Conservation (phyloP, 108 stramenopile genomes). For the Cyclostephanos invisitatus region DNA sequence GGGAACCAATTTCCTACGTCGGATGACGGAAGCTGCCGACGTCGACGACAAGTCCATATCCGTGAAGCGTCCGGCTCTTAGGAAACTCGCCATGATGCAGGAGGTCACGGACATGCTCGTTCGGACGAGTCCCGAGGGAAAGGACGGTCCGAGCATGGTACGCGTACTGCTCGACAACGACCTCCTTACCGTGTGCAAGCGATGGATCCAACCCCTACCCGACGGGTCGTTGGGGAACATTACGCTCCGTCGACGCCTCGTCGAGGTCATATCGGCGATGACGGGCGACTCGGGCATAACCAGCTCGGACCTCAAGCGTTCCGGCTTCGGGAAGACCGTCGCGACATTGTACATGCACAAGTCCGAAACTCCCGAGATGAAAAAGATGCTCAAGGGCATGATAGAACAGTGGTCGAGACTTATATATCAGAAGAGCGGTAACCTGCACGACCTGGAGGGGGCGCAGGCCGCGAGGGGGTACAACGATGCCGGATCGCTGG, state of each 20-base stretch:
- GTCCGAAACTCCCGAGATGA: slow-evolving; percentile 82
- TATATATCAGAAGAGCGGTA: slow-evolving; percentile 91
- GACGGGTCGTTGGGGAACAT: slow-evolving; percentile 82
- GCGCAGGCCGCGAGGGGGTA: slow-evolving; percentile 61
- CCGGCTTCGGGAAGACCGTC: slow-evolving; percentile 82
- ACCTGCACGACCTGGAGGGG: slow-evolving; percentile 81
- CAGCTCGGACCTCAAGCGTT: slow-evolving; percentile 70
- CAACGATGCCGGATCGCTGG: slow-evolving; percentile 42
- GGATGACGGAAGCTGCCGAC: slow-evolving; percentile 81
- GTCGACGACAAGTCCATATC: slow-evolving; percentile 70
- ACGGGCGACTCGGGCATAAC: slow-evolving; percentile 79
- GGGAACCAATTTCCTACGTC: slow-evolving; percentile 65
- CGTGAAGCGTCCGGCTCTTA: slow-evolving; percentile 62
- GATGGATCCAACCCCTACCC: slow-evolving; percentile 89
- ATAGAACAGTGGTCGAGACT: slow-evolving; percentile 93
- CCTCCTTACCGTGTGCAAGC: slow-evolving; percentile 59
- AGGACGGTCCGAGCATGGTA: slow-evolving; percentile 39
- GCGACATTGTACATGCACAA: slow-evolving; percentile 87
- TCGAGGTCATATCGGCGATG: slow-evolving; percentile 68
- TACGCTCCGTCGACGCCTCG: slow-evolving; percentile 73
- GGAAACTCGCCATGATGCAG: slow-evolving; percentile 72
- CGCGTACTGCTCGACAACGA: slow-evolving; percentile 80
- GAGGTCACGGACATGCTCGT: slow-evolving; percentile 73
- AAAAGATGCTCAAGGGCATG: slow-evolving; percentile 58
- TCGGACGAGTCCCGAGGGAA: slow-evolving; percentile 36